Conservation (phyloP, 73 alveolate genomes). For the Paraurostyla sp. region DNA sequence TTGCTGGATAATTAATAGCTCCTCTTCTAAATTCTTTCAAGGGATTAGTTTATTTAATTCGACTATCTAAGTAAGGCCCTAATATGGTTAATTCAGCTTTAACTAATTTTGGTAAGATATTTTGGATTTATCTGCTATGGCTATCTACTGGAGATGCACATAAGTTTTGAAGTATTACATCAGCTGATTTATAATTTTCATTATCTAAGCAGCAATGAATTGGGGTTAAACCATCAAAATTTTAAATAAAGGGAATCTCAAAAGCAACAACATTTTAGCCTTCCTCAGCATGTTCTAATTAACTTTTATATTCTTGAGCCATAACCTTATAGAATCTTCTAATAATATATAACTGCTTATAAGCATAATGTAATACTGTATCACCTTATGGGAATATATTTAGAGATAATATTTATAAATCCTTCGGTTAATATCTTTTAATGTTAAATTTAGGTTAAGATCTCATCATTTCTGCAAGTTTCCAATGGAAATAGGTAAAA, state of each 20-base stretch:
- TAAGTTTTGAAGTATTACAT: constrained; percentile 11
- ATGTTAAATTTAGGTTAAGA: constrained; percentile 12
- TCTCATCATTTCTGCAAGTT: constrained; percentile 59
- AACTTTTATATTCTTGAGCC: not conserved
- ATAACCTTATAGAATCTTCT: constrained; percentile 38
- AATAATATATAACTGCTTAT: constrained; percentile 21
- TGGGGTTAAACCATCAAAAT: constrained; percentile 51
- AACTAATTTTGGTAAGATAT: constrained; percentile 9
- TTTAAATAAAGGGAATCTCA: constrained; percentile 53
- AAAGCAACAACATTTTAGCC: not conserved
- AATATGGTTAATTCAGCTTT: constrained; percentile 20
- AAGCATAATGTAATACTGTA: constrained; percentile 48
- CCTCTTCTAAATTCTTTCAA: constrained; percentile 54
- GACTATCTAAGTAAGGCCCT: constrained; percentile 36
- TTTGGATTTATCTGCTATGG: constrained; percentile 23
- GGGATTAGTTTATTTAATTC: not conserved
- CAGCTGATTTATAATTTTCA: constrained; percentile 34
- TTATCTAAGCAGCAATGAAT: not conserved
- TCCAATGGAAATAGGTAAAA: constrained; percentile 60
- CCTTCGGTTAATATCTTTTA: not conserved
- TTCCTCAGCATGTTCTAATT: not conserved
- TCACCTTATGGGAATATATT: constrained; percentile 57
- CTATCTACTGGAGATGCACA: constrained; percentile 28
- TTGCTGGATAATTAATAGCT: not conserved
- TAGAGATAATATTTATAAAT: not conserved